Evolutionary conservation across 768 basidiomycete genomes (phyloP).

Genomic region (Pulveroboletus sp.): DNA sequence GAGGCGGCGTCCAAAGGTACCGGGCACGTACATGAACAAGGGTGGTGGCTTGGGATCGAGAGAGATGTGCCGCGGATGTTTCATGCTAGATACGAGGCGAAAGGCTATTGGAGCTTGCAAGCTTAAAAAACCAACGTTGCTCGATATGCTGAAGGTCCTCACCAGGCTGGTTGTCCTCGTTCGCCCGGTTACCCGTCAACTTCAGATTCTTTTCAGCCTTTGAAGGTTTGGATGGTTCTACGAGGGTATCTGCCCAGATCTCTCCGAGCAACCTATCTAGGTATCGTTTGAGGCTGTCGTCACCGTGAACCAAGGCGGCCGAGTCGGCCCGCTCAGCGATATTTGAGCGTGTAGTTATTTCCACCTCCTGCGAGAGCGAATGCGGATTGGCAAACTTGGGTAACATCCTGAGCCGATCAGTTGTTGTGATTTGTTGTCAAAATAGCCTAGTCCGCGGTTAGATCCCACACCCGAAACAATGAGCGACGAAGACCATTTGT

Average conservation of each 20-base stretch:
- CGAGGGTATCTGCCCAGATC: constrained; percentile 18
- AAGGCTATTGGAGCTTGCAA: constrained; percentile 36
- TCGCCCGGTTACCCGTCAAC: neutral
- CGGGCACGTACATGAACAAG: constrained; percentile 33
- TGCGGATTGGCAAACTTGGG: constrained; percentile 49
- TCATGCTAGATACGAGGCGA: constrained; percentile 42
- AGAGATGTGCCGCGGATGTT: constrained; percentile 36
- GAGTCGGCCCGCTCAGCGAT: constrained; percentile 13
- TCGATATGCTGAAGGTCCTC: neutral
- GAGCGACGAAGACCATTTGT: constrained; percentile 46
- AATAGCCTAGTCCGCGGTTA: neutral
- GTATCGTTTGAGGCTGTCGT: constrained; percentile 16
- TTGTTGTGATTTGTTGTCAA: constrained; percentile 23
- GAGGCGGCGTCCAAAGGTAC: neutral
- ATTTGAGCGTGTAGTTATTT: constrained; percentile 36
- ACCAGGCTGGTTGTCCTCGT: neutral
- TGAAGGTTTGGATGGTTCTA: neutral
- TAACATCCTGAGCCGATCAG: too few species aligned
- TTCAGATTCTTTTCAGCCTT: constrained; percentile 4
- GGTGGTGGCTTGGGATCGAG: constrained; percentile 39
- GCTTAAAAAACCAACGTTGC: neutral
- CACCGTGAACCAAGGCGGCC: constrained; percentile 4
- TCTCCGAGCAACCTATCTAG: constrained; percentile 22
- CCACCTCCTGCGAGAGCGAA: constrained; percentile 30
- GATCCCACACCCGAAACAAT: constrained; percentile 6